phyloP scores from a whole-genome alignment of 495 filamentous ascomycete species.

The Neurospora tetraspora region DNA sequence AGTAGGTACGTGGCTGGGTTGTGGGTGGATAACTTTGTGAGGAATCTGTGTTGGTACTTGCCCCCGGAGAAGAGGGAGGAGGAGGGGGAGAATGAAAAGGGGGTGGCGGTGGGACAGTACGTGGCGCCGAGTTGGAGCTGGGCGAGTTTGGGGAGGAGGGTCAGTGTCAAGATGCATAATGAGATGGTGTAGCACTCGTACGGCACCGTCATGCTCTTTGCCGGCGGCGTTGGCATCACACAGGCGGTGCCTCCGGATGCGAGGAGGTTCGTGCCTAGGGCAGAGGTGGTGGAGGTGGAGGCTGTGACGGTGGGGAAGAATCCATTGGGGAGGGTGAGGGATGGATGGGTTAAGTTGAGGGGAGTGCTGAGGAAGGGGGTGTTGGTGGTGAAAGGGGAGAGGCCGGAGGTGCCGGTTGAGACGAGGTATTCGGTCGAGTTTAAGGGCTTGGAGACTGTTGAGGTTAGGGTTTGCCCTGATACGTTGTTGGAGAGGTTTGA shows the following conservation, averaged over 20 bases:
- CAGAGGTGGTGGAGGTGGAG: background rate
- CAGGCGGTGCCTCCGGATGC: slow-evolving; percentile 56
- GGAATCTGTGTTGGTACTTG: background rate
- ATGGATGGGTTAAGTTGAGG: background rate
- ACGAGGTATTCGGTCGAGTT: background rate
- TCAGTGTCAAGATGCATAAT: background rate
- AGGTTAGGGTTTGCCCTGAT: background rate
- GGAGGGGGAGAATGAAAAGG: background rate
- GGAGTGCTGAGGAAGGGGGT: background rate
- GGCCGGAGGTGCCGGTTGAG: background rate
- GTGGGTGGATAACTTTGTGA: background rate
- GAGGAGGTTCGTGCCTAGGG: background rate
- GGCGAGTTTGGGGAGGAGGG: background rate
- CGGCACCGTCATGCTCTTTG: slow-evolving; percentile 78
- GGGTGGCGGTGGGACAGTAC: background rate
- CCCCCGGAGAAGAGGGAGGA: background rate
- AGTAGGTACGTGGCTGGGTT: background rate
- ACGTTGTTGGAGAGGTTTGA: background rate
- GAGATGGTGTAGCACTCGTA: slow-evolving; percentile 47
- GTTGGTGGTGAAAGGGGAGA: background rate
- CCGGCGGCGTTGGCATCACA: slow-evolving; percentile 81
- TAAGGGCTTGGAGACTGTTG: background rate
- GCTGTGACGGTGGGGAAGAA: background rate
- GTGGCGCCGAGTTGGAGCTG: background rate
- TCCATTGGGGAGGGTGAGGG: background rate